A percentile compares a stretch with the other conserved stretches of the same genome.
Evolutionary conservation across 768 basidiomycete species (phyloP).

Genomic region (Lentinus tigrinus): DNA sequence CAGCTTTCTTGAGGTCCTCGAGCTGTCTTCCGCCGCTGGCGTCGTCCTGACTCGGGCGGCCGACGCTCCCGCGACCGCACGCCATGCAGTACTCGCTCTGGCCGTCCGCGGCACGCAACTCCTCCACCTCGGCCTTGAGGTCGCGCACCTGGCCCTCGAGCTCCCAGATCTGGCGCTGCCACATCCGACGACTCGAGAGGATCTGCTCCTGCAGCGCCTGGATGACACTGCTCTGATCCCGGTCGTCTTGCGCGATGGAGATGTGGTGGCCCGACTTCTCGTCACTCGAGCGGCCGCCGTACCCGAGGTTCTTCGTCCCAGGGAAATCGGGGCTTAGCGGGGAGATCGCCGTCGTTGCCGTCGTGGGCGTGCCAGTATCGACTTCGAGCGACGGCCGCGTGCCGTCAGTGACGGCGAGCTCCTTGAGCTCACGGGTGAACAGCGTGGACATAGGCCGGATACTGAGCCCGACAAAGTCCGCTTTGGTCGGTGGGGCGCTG

Average conservation of each 20-base stretch:
- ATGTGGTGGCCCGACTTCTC: slow-evolving; percentile 30
- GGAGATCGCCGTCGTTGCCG: slow-evolving; percentile 44
- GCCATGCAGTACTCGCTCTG: slow-evolving; percentile 49
- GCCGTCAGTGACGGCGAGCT: slow-evolving; percentile 29
- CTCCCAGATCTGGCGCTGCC: slow-evolving; percentile 76
- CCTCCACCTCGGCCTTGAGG: slow-evolving; percentile 67
- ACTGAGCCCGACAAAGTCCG: slow-evolving; percentile 64
- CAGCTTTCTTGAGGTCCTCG: slow-evolving; percentile 27
- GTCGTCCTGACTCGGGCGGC: not conserved
- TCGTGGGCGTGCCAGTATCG: slow-evolving; percentile 52
- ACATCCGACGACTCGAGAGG: slow-evolving; percentile 52
- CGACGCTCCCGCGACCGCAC: slow-evolving; percentile 53
- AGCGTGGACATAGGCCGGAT: slow-evolving; percentile 74
- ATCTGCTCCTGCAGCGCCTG: slow-evolving; percentile 63
- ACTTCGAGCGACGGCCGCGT: slow-evolving; percentile 38
- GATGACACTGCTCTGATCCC: slow-evolving; percentile 41
- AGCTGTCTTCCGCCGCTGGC: slow-evolving; percentile 2
- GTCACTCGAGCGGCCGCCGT: slow-evolving; percentile 13
- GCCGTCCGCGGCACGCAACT: slow-evolving; percentile 41
- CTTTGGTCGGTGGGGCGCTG: slow-evolving; percentile 65
- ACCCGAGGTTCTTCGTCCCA: slow-evolving; percentile 8
- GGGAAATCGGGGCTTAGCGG: slow-evolving; percentile 46
- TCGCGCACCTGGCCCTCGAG: slow-evolving; percentile 72
- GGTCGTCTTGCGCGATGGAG: slow-evolving; percentile 34
- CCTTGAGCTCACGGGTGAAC: slow-evolving; percentile 69